Conservation (phyloP, 768 basidiomycete species). For the Piloderma croceum region DNA sequence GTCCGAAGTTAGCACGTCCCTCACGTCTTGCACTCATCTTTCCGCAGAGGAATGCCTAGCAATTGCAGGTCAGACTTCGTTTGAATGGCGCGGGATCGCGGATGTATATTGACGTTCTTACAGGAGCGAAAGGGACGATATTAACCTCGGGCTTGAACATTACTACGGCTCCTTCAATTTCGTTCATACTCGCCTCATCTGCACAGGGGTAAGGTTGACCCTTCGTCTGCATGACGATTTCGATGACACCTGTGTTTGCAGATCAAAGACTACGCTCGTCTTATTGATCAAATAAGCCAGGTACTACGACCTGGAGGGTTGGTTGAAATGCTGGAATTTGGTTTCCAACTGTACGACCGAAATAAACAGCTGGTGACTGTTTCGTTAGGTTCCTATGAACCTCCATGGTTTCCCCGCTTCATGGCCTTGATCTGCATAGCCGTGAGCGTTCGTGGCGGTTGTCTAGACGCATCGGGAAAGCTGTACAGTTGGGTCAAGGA, state of each 20-base stretch:
- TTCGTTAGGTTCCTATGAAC: constrained; percentile 35
- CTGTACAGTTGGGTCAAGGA: constrained; percentile 48
- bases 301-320: constrained; percentile 69
- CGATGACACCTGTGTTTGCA: constrained; percentile 23
- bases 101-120: constrained; percentile 10
- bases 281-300: constrained; percentile 63
- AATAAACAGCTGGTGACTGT: constrained; percentile 41
- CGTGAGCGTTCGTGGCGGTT: constrained; percentile 51
- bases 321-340: constrained; percentile 61
- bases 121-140: constrained; percentile 80
- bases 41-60: constrained; percentile 53
- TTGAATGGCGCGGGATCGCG: no score
- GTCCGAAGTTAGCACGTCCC: constrained; percentile 21
- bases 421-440: constrained; percentile 51
- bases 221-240: constrained; percentile 12
- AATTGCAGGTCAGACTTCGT: constrained; percentile 70
- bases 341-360: constrained; percentile 56
- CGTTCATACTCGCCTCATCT: constrained; percentile 65
- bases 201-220: constrained; percentile 50
- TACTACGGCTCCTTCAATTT: constrained; percentile 75
- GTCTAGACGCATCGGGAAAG: constrained; percentile 55
- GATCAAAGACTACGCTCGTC: constrained; percentile 61
- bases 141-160: constrained; percentile 80
- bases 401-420: constrained; percentile 61
- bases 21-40: constrained; percentile 12